These are phyloP conservation scores for Lipomyces sp. DNA, from an alignment of 805 yeast genomes.

Conservation along the genomic window DNA sequence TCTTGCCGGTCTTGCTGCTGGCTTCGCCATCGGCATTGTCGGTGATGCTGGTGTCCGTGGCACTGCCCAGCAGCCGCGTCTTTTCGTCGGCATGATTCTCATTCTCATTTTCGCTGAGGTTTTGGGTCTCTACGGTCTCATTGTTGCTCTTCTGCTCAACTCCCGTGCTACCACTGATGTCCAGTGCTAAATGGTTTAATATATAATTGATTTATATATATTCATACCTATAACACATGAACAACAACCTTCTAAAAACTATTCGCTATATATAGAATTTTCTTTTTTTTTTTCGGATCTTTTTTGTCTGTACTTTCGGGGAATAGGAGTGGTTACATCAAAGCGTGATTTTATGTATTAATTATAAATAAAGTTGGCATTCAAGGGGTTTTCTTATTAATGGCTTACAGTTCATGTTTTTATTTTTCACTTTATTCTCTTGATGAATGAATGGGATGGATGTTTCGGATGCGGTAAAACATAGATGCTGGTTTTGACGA, in stretches of 20 bases:
- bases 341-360: slow-evolving; percentile 20
- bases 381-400: slow-evolving; percentile 20
- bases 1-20: slow-evolving; percentile 92
- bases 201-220: slow-evolving; percentile 1
- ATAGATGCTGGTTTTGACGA: slow-evolving; percentile 6
- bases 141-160: slow-evolving; percentile 96
- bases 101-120: slow-evolving; percentile 90
- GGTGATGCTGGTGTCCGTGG: slow-evolving; percentile 93
- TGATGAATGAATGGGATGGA: slow-evolving; percentile 7
- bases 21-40: slow-evolving; percentile 92
- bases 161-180: slow-evolving; percentile 72
- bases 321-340: slow-evolving; percentile 22
- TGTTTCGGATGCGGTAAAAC: slow-evolving; percentile 7
- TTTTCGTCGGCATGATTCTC: slow-evolving; percentile 85
- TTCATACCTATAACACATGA: slow-evolving; percentile 3
- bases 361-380: slow-evolving; percentile 26
- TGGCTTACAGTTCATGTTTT: slow-evolving; percentile 9
- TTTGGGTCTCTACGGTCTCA: slow-evolving; percentile 93
- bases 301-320: slow-evolving; percentile 11
- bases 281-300: slow-evolving; percentile 2
- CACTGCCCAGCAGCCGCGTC: slow-evolving; percentile 80
- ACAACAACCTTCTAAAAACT: slow-evolving; percentile 1
- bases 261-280: slow-evolving; percentile 18
- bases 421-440: slow-evolving; percentile 2
- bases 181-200: slow-evolving; percentile 22